Evolutionary conservation across 2,329 filamentous ascomycete species (phyloP), one percentile per base, ranked within the genome.

Genomic region (Ramichloridium luteum): DNA sequence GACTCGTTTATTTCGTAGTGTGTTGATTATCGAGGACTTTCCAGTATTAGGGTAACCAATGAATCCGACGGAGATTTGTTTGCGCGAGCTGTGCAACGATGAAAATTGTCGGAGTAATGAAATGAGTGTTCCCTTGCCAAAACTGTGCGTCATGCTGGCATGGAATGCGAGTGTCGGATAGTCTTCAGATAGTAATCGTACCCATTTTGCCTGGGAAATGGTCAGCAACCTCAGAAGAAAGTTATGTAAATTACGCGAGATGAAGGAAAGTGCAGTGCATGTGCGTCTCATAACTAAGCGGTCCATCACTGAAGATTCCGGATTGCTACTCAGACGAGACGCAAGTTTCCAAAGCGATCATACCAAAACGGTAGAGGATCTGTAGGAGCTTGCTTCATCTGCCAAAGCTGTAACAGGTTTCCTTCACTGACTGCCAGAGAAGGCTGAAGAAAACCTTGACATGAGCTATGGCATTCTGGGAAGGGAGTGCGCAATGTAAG

Each of bases 241-340:
- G 39, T 50, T 31, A 45, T 40, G 30, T 18, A 38, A 14, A 32
- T 23, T 35, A 43, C 51, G 13, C 15, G n/a, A n/a, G 13, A 13
- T 5, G 17, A 13, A 25, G 49, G 38, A n/a, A 27, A 25, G 30
- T 18, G 14, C 40, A 48, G 47, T 25, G 33, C 40, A 74, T 86
- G 79, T 98, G 72, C 88, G 86, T 80, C 79, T 81, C 82, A 80
- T 83, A 80, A 96, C 90, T 98, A 98, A 93, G 90, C 96, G 81
- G 68, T 72, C 72, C 73, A 74, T 80, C 76, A 86, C 63, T 54
- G 57, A 56, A 56, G 71, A 72, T 72, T 74, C 72, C 72, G 75
- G 74, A 67, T 67, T 80, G 96, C 90, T 94, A 96, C 90, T 96
- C 88, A 84, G 80, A 83, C 77, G 77, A 80, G 79, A 78, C 83